Evolutionary conservation across 768 basidiomycete species (phyloP), one percentile per base, ranked within the genome.

Genomic region (Jaapia argillacea): DNA sequence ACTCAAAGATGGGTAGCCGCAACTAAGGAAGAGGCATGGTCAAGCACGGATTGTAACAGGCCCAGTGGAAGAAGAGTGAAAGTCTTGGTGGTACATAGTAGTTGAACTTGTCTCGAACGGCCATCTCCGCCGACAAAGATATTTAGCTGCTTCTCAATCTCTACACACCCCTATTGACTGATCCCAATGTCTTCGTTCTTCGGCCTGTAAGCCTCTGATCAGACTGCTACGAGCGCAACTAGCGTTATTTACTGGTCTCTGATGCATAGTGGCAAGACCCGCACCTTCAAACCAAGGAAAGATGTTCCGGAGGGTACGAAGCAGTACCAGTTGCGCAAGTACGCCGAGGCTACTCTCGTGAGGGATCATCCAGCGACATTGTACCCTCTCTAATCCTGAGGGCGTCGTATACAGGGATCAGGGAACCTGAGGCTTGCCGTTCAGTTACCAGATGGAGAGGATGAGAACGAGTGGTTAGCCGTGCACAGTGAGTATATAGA

Each of bases 391-490:
- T 28, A 33, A 28, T 21, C 21, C 46, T 25, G 14, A 40, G 20
- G 14, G 41, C 36, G 31, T 45, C 20, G n/a, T n/a, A n/a, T n/a
- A 14, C 45, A 94, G 92, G 92, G 94, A 37, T 97, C 93, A 6
- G 96, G 96, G 5, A 98, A 98, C 66, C 67, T 99, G 48, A 72
- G 93, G 45, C 69, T 86, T 37, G 93, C 96, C 0, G 96, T 99
- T 18, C 80, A 85, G 49, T 71, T 98, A 16, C 96, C 96, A 0
- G 96, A 97, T 52, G 96, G 96, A 28, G 96, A 99, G 63, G 96
- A 99, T 60, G 62, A 80, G 54, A 94, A 93, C 52, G 96, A 99
- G 63, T 99, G 96, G 96, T 80, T 99, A n/a, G 96, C 96, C 10
- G 94, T 99, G 5, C 94, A 99, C 58, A 89, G 96, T 96, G 50